Percentiles rank a stretch among this genome's conserved stretches.
Conservation (phyloP, 1,284 basidiomycete genomes). For the Rhodotorula glutinis region DNA sequence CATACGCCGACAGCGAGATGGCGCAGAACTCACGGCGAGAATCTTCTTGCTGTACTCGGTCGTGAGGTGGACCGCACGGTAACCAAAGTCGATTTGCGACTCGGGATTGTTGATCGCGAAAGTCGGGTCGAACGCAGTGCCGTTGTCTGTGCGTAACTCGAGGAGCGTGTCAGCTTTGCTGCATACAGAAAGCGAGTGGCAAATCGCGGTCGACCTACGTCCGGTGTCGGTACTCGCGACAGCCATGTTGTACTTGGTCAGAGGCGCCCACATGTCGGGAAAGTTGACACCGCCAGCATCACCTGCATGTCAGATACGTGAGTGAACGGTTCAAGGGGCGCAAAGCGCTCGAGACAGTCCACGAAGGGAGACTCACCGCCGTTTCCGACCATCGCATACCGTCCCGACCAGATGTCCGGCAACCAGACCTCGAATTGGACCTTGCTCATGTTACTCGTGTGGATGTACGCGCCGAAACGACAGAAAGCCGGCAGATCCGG, state of each 20-base stretch:
- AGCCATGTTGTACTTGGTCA: constrained; percentile 13
- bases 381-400: constrained; percentile 41
- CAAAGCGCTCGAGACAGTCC: too few relatives aligned
- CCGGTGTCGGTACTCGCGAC: constrained; percentile 37
- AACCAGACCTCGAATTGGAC: constrained; percentile 42
- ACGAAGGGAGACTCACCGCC: constrained; percentile 1
- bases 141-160: not conserved
- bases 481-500: constrained; percentile 31
- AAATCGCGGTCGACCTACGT: not conserved
- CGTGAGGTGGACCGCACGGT: constrained; percentile 40
- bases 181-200: too few relatives aligned
- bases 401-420: constrained; percentile 35
- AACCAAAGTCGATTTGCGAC: constrained; percentile 41
- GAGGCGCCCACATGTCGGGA: constrained; percentile 11
- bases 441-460: constrained; percentile 23
- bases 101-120: constrained; percentile 38
- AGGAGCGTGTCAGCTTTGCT: too few relatives aligned
- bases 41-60: constrained; percentile 39
- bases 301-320: not conserved
- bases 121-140: constrained; percentile 26
- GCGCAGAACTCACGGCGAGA: constrained; percentile 3
- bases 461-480: constrained; percentile 36
- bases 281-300: constrained; percentile 35
- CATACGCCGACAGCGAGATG: too few relatives aligned
- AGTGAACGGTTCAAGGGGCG: too few relatives aligned